Evolutionary conservation across 257 asterid species (phyloP).

Genomic region (Galeopsis tetrahit): DNA sequence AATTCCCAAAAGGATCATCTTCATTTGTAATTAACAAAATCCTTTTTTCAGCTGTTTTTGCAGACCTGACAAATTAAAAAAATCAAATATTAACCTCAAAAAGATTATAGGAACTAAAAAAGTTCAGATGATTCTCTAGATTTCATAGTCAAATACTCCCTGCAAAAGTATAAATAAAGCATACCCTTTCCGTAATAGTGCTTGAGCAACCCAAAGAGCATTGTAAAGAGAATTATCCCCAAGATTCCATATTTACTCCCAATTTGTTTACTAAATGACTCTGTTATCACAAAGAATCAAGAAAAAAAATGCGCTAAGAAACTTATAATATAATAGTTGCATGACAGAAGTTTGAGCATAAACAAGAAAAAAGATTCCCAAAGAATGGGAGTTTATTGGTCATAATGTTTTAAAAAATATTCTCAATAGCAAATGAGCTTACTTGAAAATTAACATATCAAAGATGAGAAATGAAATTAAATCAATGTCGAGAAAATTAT

Average conservation of each 20-base stretch:
- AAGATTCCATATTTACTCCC: constrained; percentile 87
- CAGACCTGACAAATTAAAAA: constrained; percentile 53
- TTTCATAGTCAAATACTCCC: constrained; percentile 15
- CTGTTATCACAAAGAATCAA: constrained; percentile 52
- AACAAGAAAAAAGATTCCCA: neutral
- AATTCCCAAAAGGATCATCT: constrained; percentile 92
- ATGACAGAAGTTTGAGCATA: constrained; percentile 7
- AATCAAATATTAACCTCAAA: constrained; percentile 24
- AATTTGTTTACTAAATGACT: constrained; percentile 65
- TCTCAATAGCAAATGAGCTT: neutral
- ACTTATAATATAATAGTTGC: constrained; percentile 8
- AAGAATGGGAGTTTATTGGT: constrained; percentile 8
- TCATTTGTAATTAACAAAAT: constrained; percentile 87
- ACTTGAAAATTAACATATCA: neutral
- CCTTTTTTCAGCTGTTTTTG: constrained; percentile 82
- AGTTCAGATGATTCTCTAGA: constrained; percentile 19
- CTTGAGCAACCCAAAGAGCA: constrained; percentile 99
- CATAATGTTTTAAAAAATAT: constrained; percentile 5
- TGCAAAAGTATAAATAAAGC: constrained; percentile 17
- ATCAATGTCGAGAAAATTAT: neutral
- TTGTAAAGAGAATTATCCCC: constrained; percentile 90
- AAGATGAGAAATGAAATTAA: constrained; percentile 6
- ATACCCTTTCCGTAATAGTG: constrained; percentile 92
- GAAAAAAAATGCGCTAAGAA: constrained; percentile 24
- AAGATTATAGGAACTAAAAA: neutral